phyloP scores from a whole-genome alignment of 2,329 filamentous ascomycete genomes.

The Teratosphaeria epicoccoides region DNA sequence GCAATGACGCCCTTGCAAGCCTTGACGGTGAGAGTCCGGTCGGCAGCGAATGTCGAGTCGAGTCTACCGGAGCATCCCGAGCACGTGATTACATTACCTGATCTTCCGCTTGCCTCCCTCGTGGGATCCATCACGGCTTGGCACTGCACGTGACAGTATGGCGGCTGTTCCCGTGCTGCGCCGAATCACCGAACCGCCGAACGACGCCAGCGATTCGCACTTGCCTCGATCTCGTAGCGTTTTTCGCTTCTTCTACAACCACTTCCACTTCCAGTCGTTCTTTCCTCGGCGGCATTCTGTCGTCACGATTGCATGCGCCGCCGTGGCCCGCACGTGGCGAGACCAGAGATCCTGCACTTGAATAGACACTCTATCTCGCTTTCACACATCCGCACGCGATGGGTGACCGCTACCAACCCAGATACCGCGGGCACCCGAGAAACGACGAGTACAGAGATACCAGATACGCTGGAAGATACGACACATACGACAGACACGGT shows the following conservation, averaged over 20 bases:
- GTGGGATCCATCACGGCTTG: too few relatives aligned
- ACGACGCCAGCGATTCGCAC: not conserved
- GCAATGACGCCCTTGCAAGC: too few relatives aligned
- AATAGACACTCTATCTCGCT: too few relatives aligned
- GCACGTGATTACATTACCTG: too few relatives aligned
- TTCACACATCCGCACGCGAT: not conserved
- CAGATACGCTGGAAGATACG: not conserved
- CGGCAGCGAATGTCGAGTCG: too few relatives aligned
- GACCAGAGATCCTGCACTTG: too few relatives aligned
- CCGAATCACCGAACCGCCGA: not conserved
- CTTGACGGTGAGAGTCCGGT: too few relatives aligned
- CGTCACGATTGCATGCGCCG: not conserved
- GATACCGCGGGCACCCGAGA: not conserved
- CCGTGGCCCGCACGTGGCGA: too few relatives aligned
- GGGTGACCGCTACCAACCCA: conserved; percentile 3
- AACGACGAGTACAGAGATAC: not conserved
- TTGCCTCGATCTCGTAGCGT: not conserved
- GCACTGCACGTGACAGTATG: not conserved
- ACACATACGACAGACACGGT: not conserved
- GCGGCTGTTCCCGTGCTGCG: not conserved
- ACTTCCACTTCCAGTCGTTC: not conserved
- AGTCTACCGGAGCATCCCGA: too few relatives aligned
- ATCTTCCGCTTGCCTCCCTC: too few relatives aligned
- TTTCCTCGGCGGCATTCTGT: not conserved
- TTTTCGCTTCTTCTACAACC: not conserved